Conservation (phyloP, 768 basidiomycete genomes). For the Russula brevipes region DNA sequence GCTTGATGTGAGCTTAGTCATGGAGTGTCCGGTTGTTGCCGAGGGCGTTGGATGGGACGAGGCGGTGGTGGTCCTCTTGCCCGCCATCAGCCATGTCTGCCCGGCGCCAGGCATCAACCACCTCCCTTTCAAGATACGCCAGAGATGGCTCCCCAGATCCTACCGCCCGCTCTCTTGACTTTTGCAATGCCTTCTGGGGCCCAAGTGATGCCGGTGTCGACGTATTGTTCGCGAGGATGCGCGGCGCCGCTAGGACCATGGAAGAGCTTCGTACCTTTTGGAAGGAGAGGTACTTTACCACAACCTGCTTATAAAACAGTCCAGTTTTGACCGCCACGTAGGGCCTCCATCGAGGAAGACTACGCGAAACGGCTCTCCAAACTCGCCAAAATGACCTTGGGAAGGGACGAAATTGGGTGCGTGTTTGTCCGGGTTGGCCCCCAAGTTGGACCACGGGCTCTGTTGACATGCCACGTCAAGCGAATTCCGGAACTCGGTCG, state of each 20-base stretch:
- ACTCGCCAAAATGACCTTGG: conserved; percentile 69
- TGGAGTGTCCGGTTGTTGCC: neutral
- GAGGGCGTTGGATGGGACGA: neutral
- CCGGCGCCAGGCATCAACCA: conserved; percentile 74
- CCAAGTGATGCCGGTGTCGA: conserved; percentile 81
- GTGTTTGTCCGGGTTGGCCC: conserved; percentile 31
- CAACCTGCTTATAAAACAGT: neutral
- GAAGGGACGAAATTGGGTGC: conserved; percentile 91
- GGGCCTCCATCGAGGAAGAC: conserved; percentile 89
- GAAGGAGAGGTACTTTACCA: conserved; percentile 78
- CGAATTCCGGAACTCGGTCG: conserved; percentile 74
- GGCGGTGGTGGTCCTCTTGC: neutral
- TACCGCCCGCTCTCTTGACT: conserved; percentile 59
- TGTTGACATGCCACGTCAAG: conserved; percentile 37
- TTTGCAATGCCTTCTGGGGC: conserved; percentile 98
- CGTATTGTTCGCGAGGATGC: conserved; percentile 84
- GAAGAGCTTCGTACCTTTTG: conserved; percentile 86
- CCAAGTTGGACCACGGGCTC: no score
- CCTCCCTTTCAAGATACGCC: conserved; percentile 69
- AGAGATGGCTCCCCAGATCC: conserved; percentile 50
- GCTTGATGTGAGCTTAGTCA: neutral
- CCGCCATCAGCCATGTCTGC: conserved; percentile 50
- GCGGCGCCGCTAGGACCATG: conserved; percentile 77
- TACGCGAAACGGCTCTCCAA: conserved; percentile 83
- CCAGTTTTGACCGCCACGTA: conserved; percentile 31